These are phyloP conservation scores for Diplocarpon rosae DNA, from an alignment of 2,329 filamentous ascomycete genomes.

Conservation along the genomic window DNA sequence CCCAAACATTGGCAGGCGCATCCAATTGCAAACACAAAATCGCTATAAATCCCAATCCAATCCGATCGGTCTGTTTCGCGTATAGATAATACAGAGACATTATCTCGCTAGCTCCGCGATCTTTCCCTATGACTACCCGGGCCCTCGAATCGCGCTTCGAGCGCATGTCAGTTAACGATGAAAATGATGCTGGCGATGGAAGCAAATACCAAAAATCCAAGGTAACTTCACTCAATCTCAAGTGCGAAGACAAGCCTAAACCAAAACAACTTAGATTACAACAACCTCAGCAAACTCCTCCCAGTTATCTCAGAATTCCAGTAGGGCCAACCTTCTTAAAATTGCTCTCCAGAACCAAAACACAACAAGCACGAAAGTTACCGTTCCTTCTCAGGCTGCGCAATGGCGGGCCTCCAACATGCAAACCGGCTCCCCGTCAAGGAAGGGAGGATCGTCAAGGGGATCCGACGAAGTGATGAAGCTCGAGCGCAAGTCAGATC, in stretches of 20 bases:
- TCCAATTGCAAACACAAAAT: neutral
- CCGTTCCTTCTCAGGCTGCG: conserved; percentile 54
- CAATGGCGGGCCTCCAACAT: conserved; percentile 38
- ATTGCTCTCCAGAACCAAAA: conserved; percentile 72
- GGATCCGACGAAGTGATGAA: conserved; percentile 38
- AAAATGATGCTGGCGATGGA: conserved; percentile 56
- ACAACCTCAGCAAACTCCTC: conserved; percentile 22
- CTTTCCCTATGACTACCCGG: conserved; percentile 53
- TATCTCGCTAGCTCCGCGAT: neutral
- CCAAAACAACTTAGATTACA: conserved; percentile 12
- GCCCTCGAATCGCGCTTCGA: conserved; percentile 81
- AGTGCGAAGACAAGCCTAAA: conserved; percentile 21
- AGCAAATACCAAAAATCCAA: conserved; percentile 63
- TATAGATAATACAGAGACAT: neutral
- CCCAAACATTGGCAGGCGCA: neutral
- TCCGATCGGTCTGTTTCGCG: no score
- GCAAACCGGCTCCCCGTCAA: conserved; percentile 37
- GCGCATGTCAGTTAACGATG: conserved; percentile 79
- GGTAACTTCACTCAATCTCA: conserved; percentile 39
- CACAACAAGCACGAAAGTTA: conserved; percentile 54
- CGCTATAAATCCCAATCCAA: neutral
- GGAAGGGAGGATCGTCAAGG: conserved; percentile 36
- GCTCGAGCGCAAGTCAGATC: conserved; percentile 39
- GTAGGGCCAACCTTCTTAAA: conserved; percentile 75
- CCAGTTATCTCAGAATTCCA: conserved; percentile 40